Evolutionary conservation across 1,139 yeast species (phyloP).

Genomic region (Scheffersomyces stambukii): DNA sequence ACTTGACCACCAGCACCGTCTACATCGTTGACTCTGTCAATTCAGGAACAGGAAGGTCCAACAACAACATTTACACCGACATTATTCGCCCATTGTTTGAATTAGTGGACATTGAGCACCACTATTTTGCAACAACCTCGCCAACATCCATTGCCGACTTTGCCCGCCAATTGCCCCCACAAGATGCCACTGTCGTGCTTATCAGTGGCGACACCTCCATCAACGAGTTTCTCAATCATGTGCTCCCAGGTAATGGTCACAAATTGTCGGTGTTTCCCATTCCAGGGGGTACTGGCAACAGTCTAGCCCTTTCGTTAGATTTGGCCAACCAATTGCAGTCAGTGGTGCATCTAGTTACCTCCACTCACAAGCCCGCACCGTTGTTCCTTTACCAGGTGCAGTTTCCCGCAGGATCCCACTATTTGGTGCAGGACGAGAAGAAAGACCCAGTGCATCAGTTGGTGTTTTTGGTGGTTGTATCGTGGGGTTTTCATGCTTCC

Average conservation of each 20-base stretch:
- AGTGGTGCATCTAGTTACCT: constrained; percentile 40
- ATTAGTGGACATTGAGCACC: constrained; percentile 28
- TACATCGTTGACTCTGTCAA: constrained; percentile 47
- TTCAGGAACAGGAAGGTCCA: constrained; percentile 52
- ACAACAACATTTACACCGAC: constrained; percentile 35
- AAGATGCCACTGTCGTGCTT: constrained; percentile 46
- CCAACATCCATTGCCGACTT: constrained; percentile 27
- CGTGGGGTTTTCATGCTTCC: constrained; percentile 87
- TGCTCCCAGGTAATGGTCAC: constrained; percentile 15
- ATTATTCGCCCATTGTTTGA: constrained; percentile 46
- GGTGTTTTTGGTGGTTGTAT: constrained; percentile 61
- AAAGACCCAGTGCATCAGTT: constrained; percentile 19
- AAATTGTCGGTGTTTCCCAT: constrained; percentile 42
- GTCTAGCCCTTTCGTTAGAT: constrained; percentile 63
- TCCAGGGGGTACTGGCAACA: constrained; percentile 88
- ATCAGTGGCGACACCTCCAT: constrained; percentile 87
- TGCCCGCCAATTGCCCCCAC: constrained; percentile 23
- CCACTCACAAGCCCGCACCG: constrained; percentile 17
- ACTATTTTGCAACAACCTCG: constrained; percentile 37
- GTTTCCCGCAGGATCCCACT: constrained; percentile 47
- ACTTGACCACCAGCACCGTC: constrained; percentile 6
- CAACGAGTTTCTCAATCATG: constrained; percentile 65
- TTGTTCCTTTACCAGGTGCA: constrained; percentile 52
- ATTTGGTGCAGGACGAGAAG: constrained; percentile 19
- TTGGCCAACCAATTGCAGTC: constrained; percentile 32